Base-by-base conservation (phyloP, 257 asterid species). In the Solanum arcanum region DNA sequence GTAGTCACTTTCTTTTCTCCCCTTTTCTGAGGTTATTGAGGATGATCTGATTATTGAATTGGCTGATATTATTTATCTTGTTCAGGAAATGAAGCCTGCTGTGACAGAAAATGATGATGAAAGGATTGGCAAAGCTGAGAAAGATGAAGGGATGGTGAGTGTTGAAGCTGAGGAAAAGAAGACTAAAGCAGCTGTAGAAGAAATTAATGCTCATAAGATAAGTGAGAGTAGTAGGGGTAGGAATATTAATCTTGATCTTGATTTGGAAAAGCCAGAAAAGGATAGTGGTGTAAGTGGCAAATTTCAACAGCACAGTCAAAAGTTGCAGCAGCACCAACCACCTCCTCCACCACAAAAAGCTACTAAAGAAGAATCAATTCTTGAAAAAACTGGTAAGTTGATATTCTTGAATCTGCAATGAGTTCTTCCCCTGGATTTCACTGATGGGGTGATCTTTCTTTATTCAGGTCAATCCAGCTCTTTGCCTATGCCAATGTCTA, bases 261-360 rank as follows among this genome's bases (percentile, higher is more conserved):
- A 96, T 92, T 91, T 95, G 88, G 96, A 92, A 84, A 95, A 90
- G 86, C 91, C 90, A 7, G 98, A 94, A 46, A 91, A 92, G 89
- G 95, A 95, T 56, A 86, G 80, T 76, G 89, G 89, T 20, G 73
- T 69, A 7, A 90, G 86, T 29, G 90, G 90, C 88, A 92, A 87
- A 83, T 87, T 88, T 49, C 93, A 90, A 41, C 88, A 86, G 70
- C 89, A 76, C 85, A 77, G 49, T 85, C 94, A 83, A 76, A 93
- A 91, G 85, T 90, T 77, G 75, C 91, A 64, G 62, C 92, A 87
- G 83, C 93, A 68, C 20, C 94, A 86, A 68, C 87, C 64, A 62
- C 31, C 31, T 5, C 81, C 84, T 83, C 85, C 89, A 27, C 86
- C 90, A 7, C 41, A 86, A 68, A 93, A 93, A 90, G 87, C 88